Percentiles rank a stretch among this genome's conserved stretches.
Conservation (phyloP, 139 green algal species). For the Desmodesmus armatus region DNA sequence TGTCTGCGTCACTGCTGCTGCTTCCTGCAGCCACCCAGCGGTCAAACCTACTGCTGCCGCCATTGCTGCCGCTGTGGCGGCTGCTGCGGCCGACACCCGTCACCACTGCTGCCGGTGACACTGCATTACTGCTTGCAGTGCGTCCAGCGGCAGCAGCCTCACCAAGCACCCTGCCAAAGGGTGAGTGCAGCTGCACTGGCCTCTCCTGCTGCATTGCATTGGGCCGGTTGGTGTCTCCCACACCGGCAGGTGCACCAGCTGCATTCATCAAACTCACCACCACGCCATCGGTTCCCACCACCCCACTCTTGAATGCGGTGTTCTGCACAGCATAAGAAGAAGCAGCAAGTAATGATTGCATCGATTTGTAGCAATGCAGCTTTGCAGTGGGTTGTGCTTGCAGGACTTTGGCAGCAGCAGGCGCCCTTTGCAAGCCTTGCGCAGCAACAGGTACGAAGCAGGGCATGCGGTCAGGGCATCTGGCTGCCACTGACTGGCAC, state of each 20-base stretch:
- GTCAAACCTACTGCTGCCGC: background rate
- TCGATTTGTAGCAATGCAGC: too few species aligned
- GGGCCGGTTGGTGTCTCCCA: slow-evolving; percentile 71
- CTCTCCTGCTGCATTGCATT: slow-evolving; percentile 34
- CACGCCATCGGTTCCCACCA: slow-evolving; percentile 63
- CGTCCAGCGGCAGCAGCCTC: background rate
- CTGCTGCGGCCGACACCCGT: background rate
- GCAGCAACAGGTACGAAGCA: too few species aligned
- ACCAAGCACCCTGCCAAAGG: background rate
- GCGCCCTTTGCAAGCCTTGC: too few species aligned
- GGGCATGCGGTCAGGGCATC: too few species aligned
- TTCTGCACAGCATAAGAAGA: too few species aligned
- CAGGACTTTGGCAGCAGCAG: too few species aligned
- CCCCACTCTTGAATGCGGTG: slow-evolving; percentile 61
- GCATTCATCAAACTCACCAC: slow-evolving; percentile 38
- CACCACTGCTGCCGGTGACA: background rate
- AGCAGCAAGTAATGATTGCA: too few species aligned
- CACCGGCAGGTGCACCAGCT: slow-evolving; percentile 37
- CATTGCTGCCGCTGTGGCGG: background rate
- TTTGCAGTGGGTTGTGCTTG: too few species aligned
- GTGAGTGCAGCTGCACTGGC: background rate
- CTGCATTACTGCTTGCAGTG: background rate
- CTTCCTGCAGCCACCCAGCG: background rate
- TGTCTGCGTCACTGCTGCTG: background rate
- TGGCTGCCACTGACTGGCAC: too few species aligned